Evolutionary conservation across 2,329 filamentous ascomycete species (phyloP).

Genomic region (Monosporascus sp.): DNA sequence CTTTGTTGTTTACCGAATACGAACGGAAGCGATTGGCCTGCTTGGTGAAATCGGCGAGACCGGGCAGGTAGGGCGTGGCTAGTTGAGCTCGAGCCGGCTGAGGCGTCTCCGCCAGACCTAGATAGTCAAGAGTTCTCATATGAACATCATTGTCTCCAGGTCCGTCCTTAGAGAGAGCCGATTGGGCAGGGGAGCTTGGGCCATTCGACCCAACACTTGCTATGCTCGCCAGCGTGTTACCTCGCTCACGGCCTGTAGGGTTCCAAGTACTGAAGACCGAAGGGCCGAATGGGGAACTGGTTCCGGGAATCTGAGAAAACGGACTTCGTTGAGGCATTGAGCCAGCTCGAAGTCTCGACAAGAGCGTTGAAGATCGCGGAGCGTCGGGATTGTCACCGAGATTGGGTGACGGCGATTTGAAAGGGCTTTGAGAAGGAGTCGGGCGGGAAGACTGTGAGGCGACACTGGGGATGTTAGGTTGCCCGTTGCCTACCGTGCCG

Average conservation of each 20-base stretch:
- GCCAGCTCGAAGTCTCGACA: slow-evolving; percentile 83
- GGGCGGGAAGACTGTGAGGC: slow-evolving; percentile 76
- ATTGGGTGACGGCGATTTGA: slow-evolving; percentile 61
- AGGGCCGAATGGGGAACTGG: slow-evolving; percentile 71
- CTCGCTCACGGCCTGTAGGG: slow-evolving; percentile 65
- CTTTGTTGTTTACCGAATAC: slow-evolving; percentile 97
- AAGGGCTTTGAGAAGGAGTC: slow-evolving; percentile 82
- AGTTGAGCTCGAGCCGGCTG: slow-evolving; percentile 72
- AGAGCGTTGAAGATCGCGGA: slow-evolving; percentile 61
- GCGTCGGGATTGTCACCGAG: slow-evolving; percentile 41
- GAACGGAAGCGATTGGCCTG: slow-evolving; percentile 87
- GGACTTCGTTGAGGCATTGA: slow-evolving; percentile 88
- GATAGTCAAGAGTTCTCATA: slow-evolving; percentile 88
- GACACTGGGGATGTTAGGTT: slow-evolving; percentile 49
- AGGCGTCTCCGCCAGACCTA: slow-evolving; percentile 89
- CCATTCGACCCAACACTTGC: slow-evolving; percentile 88
- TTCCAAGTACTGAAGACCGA: slow-evolving; percentile 91
- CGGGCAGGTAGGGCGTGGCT: slow-evolving; percentile 68
- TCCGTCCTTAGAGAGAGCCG: slow-evolving; percentile 79
- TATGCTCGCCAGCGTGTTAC: slow-evolving; percentile 75
- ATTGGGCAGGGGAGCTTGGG: slow-evolving; percentile 80
- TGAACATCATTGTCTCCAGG: slow-evolving; percentile 80
- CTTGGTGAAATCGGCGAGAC: slow-evolving; percentile 68
- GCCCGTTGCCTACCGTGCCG: slow-evolving; percentile 57
- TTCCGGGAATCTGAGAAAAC: slow-evolving; percentile 50